Conservation (phyloP, 2,329 filamentous ascomycete species). For the Fusarium multiceps region DNA sequence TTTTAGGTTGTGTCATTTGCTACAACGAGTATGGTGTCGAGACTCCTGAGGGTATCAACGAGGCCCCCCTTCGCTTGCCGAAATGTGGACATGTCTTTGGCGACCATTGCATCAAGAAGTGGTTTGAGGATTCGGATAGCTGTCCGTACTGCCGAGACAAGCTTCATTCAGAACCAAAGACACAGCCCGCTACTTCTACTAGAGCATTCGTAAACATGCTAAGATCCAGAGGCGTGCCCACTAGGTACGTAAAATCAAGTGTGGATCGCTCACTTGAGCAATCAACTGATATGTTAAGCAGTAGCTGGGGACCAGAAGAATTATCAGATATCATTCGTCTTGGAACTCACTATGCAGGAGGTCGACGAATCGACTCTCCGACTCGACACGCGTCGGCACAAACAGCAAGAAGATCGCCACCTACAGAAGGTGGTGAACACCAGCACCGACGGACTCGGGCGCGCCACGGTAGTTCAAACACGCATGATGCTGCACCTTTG, state of each 20-base stretch:
- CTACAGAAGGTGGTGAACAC: constrained; percentile 44
- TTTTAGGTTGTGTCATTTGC: constrained; percentile 69
- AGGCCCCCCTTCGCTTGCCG: constrained; percentile 68
- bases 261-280: neutral
- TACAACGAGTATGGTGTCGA: constrained; percentile 70
- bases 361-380: constrained; percentile 28
- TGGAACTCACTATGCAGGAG: constrained; percentile 5
- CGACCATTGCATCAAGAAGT: constrained; percentile 72
- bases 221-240: constrained; percentile 43
- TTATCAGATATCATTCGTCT: constrained; percentile 35
- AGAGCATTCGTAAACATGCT: constrained; percentile 50
- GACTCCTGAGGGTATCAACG: constrained; percentile 68
- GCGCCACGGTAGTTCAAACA: constrained; percentile 37
- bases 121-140: constrained; percentile 71
- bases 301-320: constrained; percentile 16
- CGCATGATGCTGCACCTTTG: constrained; percentile 4
- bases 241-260: constrained; percentile 35
- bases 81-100: constrained; percentile 74
- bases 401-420: constrained; percentile 45
- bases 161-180: constrained; percentile 62
- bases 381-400: constrained; percentile 20
- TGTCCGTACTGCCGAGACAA: constrained; percentile 74
- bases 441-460: constrained; percentile 48
- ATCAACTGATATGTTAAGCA: constrained; percentile 20
- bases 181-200: constrained; percentile 28